Conservation (phyloP, 208 protist species). For the Leishmania martiniquensis region DNA sequence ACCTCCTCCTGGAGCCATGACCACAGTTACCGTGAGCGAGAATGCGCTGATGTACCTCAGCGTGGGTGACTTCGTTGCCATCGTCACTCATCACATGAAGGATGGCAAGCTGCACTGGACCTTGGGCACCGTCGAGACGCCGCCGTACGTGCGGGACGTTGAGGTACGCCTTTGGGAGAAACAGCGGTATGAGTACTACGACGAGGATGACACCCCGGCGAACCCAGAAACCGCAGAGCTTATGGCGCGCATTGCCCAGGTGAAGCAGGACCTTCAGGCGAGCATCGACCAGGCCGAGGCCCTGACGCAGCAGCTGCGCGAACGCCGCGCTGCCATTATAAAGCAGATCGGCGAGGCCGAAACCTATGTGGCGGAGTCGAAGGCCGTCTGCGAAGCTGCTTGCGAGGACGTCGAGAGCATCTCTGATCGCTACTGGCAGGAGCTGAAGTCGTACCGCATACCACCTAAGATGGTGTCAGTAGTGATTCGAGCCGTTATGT, state of each 20-base stretch:
- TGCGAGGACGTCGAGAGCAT: constrained; percentile 81
- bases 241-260: constrained; percentile 54
- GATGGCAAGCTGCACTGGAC: constrained; percentile 76
- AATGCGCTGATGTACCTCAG: constrained; percentile 49
- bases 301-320: constrained; percentile 71
- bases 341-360: constrained; percentile 58
- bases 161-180: constrained; percentile 78
- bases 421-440: constrained; percentile 78
- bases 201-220: constrained; percentile 41
- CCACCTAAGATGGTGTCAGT: constrained; percentile 83
- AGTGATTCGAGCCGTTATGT: constrained; percentile 86
- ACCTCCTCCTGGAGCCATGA: constrained; percentile 8
- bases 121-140: constrained; percentile 71
- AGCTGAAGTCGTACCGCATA: constrained; percentile 88
- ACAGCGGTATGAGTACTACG: constrained; percentile 47
- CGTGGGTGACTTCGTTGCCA: constrained; percentile 76
- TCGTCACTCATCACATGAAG: constrained; percentile 61
- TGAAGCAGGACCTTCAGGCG: constrained; percentile 59
- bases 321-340: constrained; percentile 60
- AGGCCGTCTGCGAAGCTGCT: constrained; percentile 56
- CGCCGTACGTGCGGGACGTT: constrained; percentile 71
- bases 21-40: constrained; percentile 24
- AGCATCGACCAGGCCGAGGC: constrained; percentile 64
- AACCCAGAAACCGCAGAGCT: constrained; percentile 64
- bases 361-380: constrained; percentile 65